A percentile compares a stretch with the other conserved stretches of the same genome.
Evolutionary conservation across 257 asterid genomes (phyloP).

Genomic region (Solanum chiquidenum): DNA sequence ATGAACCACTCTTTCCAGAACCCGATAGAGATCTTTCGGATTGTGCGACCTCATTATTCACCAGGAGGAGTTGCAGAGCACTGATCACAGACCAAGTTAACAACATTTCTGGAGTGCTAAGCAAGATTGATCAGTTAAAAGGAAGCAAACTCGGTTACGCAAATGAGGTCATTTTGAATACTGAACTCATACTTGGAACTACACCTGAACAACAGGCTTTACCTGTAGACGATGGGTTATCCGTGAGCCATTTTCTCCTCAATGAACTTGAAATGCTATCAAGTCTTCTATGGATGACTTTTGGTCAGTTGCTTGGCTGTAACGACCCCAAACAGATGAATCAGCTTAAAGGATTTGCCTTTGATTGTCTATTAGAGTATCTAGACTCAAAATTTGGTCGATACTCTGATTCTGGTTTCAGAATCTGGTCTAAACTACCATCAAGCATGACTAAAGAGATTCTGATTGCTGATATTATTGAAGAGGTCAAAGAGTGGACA

Average conservation of each 20-base stretch:
- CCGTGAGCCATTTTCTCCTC: slow-evolving; percentile 42
- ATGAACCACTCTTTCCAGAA: slow-evolving; percentile 14
- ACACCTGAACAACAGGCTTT: slow-evolving; percentile 16
- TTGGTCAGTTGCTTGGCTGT: slow-evolving; percentile 34
- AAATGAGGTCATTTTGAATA: slow-evolving; percentile 48
- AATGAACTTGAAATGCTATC: slow-evolving; percentile 68
- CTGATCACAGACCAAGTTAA: slow-evolving; percentile 21
- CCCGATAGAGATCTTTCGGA: slow-evolving; percentile 30
- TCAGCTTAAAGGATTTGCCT: slow-evolving; percentile 35
- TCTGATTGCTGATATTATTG: slow-evolving; percentile 46
- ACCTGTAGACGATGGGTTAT: slow-evolving; percentile 26
- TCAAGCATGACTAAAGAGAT: slow-evolving; percentile 33
- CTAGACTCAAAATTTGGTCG: slow-evolving; percentile 34
- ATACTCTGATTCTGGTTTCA: slow-evolving; percentile 29
- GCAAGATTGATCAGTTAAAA: slow-evolving; percentile 32
- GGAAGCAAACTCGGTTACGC: slow-evolving; percentile 48
- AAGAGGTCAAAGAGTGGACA: slow-evolving; percentile 56
- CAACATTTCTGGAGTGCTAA: slow-evolving; percentile 45
- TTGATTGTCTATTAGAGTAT: slow-evolving; percentile 64
- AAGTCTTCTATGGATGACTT: slow-evolving; percentile 54
- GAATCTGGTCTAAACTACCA: slow-evolving; percentile 35
- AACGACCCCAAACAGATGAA: slow-evolving; percentile 32
- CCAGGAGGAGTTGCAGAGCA: slow-evolving; percentile 18
- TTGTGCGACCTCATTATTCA: slow-evolving; percentile 30
- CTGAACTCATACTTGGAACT: slow-evolving; percentile 47